phyloP scores from a whole-genome alignment of 179 eudicot genomes.

The Sideroxylon spinosum region DNA sequence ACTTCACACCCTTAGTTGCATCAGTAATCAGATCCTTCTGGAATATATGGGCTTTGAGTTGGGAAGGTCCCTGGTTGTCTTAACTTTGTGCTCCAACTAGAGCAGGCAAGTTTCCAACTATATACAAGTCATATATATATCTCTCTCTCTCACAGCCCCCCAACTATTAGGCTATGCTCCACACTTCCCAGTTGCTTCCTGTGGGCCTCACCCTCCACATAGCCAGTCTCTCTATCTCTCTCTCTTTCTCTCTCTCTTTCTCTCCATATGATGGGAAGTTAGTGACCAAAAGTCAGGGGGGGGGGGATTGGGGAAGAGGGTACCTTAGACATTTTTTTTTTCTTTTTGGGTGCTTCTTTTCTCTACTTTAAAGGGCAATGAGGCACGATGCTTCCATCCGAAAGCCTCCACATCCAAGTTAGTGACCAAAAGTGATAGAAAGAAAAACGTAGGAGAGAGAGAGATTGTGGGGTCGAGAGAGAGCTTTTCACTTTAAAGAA shows the following conservation, averaged over 20 bases:
- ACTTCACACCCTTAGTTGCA: no score
- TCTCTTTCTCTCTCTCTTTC: background rate
- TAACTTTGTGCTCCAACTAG: conserved; percentile 22
- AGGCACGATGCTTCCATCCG: background rate
- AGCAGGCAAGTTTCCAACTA: conserved; percentile 15
- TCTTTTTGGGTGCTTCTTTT: background rate
- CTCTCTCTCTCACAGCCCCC: no score
- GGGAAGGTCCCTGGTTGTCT: conserved; percentile 5
- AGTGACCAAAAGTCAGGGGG: background rate
- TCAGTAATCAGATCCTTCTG: no score
- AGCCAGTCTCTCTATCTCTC: no score
- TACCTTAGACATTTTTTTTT: background rate
- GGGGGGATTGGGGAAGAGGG: background rate
- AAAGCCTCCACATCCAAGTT: background rate
- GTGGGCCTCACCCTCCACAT: no score
- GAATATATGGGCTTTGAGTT: no score
- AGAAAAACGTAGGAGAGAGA: background rate
- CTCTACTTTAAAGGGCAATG: background rate
- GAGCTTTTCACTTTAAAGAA: conserved; percentile 14
- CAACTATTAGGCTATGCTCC: no score
- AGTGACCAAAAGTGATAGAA: background rate
- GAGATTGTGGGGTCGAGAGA: background rate
- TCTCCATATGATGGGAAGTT: background rate
- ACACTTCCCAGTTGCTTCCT: no score
- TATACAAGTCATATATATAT: background rate